Evolutionary conservation across 1,284 basidiomycete genomes (phyloP), one percentile per base, ranked within the genome.

Genomic region (Ustilago curta): DNA sequence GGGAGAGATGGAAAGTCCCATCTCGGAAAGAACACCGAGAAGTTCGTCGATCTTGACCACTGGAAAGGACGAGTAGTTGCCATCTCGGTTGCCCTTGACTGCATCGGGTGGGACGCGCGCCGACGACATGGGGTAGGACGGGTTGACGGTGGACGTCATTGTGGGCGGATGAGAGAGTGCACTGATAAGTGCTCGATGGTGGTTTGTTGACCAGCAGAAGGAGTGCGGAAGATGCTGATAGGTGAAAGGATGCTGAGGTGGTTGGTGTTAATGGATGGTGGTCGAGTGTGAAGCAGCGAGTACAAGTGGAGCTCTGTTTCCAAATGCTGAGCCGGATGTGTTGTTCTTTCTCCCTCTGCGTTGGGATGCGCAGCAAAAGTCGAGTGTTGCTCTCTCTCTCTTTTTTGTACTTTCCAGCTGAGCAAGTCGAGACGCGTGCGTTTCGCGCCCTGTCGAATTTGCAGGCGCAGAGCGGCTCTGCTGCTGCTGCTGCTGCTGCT

Each of bases 11-110:
- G 54, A 52, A 14, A 81, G 67, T 11, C 73, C 77, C 69, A 83
- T 74, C 57, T 83, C 78, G 31, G 68, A 65, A 32, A 83, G 67
- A 1, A 81, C 78, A 11, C 71, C 71, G n/a, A 80, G 52, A 7
- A 83, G 67, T 56, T 81, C 81, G 42, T 77, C 73, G 23, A 72
- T 77, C 50, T 70, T 78, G 40, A 81, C 75, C 25, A 74, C 69
- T 6, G 81, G 81, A 40, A 83, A 83, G 48, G 79, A 82, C 11
- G 77, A 78, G 59, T 79, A 81, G 67, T 78, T 77, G 49, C 74
- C 75, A 49, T 78, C 78, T 8, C 62, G 58, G 29, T 43, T 74
- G 14, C 66, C 66, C 31, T 69, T 69, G 55, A 59, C 66, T 12
- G 71, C 71, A 44, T 74, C 71, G 7, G 61, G 52, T 3, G 71